Conservation (phyloP, 2,329 filamentous ascomycete species). For the Didymosphaeria variabile region DNA sequence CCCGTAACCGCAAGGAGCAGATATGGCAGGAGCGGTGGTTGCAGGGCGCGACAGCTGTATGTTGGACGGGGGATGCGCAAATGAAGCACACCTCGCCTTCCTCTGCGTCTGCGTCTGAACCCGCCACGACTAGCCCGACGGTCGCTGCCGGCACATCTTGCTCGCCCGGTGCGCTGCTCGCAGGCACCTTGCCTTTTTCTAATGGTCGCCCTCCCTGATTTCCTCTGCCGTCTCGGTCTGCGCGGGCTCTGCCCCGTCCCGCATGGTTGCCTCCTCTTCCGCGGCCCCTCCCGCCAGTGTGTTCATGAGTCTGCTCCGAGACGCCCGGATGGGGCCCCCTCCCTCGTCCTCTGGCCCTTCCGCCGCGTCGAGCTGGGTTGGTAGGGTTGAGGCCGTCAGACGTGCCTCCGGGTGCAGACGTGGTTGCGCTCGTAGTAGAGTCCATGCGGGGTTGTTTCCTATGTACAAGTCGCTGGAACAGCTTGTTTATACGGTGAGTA, state of each 20-base stretch:
- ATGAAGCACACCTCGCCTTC: constrained; percentile 92
- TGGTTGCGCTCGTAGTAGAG: constrained; percentile 30
- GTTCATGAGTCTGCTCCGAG: constrained; percentile 31
- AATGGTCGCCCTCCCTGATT: constrained; percentile 32
- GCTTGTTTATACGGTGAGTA: neutral
- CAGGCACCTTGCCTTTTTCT: constrained; percentile 43
- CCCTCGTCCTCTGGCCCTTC: constrained; percentile 42
- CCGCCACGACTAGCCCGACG: constrained; percentile 16
- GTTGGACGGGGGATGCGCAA: constrained; percentile 87
- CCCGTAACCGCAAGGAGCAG: constrained; percentile 88
- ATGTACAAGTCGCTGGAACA: neutral
- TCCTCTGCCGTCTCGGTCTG: constrained; percentile 46
- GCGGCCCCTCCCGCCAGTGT: constrained; percentile 37
- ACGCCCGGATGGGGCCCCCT: constrained; percentile 32
- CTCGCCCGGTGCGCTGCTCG: constrained; percentile 20
- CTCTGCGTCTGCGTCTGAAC: constrained; percentile 60
- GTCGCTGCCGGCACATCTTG: constrained; percentile 10
- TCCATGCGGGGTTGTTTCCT: constrained; percentile 46
- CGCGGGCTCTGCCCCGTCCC: constrained; percentile 44
- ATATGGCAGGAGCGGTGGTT: constrained; percentile 98
- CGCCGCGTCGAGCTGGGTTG: constrained; percentile 40
- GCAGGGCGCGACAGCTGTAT: constrained; percentile 89
- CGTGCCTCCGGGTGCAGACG: constrained; percentile 22
- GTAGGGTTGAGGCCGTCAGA: constrained; percentile 35
- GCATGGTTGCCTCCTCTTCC: constrained; percentile 46